These are phyloP conservation scores for Neostapfia colusana DNA, from an alignment of 176 grass and related monocot species.

Conservation along the genomic window DNA sequence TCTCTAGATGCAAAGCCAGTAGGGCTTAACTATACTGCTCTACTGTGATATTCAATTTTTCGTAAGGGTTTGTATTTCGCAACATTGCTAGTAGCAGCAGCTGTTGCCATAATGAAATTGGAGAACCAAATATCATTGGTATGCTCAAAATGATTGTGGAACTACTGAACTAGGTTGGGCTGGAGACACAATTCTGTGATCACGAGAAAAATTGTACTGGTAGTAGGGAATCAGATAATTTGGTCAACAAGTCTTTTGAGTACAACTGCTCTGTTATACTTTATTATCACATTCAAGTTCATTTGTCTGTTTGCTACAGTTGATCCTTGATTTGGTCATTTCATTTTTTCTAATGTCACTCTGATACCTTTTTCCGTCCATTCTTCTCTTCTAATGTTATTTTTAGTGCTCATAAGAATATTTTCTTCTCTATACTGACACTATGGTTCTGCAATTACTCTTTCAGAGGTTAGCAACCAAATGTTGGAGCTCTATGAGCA, in stretches of 20 bases:
- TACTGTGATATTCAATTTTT: slow-evolving; percentile 31
- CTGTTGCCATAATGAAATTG: slow-evolving; percentile 14
- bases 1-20: slow-evolving; percentile 42
- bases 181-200: background rate
- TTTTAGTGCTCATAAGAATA: background rate
- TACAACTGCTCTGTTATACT: slow-evolving; percentile 5
- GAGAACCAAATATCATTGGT: background rate
- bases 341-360: background rate
- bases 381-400: background rate
- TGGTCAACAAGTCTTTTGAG: background rate
- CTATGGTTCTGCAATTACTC: background rate
- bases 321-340: background rate
- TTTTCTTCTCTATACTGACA: background rate
- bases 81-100: background rate
- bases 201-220: background rate
- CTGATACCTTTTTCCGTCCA: background rate
- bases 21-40: slow-evolving; percentile 20
- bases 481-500: slow-evolving; percentile 94
- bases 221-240: background rate
- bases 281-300: background rate
- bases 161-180: slow-evolving; percentile 17
- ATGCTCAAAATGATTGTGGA: slow-evolving; percentile 16
- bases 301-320: slow-evolving; percentile 11
- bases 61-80: background rate
- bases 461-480: slow-evolving; percentile 96